Percentiles rank a stretch among this genome's conserved stretches.
Conservation (phyloP, 192 early-diverging fungal genomes). For the Phlyctochytrium bullatum region DNA sequence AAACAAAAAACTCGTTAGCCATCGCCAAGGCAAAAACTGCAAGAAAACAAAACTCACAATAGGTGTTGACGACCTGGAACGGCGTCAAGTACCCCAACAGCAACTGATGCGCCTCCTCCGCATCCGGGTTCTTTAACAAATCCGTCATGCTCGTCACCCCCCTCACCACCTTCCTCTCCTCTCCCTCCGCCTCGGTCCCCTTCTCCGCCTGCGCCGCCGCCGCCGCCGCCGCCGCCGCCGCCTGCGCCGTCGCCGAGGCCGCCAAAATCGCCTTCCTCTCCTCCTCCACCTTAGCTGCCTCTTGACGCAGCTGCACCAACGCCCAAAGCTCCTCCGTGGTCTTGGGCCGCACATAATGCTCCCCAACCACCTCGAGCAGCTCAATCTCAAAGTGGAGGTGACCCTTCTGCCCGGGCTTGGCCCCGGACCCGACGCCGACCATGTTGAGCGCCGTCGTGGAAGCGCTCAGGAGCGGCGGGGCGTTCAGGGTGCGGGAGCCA, state of each 20-base stretch:
- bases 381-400: constrained; percentile 36
- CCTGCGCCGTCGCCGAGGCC: background rate
- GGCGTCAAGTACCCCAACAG: too few relatives aligned
- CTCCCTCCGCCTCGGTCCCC: constrained; percentile 10
- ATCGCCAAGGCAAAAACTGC: too few relatives aligned
- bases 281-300: background rate
- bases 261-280: background rate
- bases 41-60: too few relatives aligned
- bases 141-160: too few relatives aligned
- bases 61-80: too few relatives aligned
- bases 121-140: too few relatives aligned
- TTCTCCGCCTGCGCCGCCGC: background rate
- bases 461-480: background rate
- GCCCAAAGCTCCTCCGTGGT: background rate
- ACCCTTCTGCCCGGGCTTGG: constrained; percentile 31
- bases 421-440: background rate
- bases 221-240: constrained; percentile 1
- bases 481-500: background rate
- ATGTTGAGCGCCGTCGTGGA: background rate
- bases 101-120: too few relatives aligned
- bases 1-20: too few relatives aligned
- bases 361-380: constrained; percentile 2
- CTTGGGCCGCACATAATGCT: constrained; percentile 2
- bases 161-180: constrained; percentile 5
- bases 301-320: background rate